Base-by-base conservation (phyloP, 2,329 filamentous ascomycete genomes). In the Passalora sequoiae region DNA sequence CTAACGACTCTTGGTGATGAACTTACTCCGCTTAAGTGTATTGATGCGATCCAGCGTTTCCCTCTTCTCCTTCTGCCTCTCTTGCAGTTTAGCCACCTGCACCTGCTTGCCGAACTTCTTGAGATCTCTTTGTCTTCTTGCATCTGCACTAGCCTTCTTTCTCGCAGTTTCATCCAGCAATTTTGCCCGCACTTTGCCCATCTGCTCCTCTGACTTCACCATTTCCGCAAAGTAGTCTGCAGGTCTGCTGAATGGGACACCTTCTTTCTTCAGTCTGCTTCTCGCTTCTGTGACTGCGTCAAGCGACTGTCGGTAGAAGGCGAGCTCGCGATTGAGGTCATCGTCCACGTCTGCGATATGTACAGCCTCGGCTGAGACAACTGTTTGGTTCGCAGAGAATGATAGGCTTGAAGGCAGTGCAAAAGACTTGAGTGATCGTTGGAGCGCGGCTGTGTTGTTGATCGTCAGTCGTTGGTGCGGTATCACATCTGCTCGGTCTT, bases 41-140 rank as follows among this genome's bases (percentile, higher is more conserved):
- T 89, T 89, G 62, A 98, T 96, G 77, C 96, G 96, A 58, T 97
- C 92, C 52, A 98, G 72, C 3, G 89, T 94, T 51, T 94, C 86
- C 58, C 81, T 82, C 82, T 96, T 96, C 62, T 83, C 83, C 76
- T 94, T 94, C 38, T 86, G 81, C 37, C 92, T 77, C 77, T 98
- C 91, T 70, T 97, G 91, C 66, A 94, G 71, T 74, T 95, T 96
- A 47, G 89, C 89, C 47, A 95, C 80, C 73, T 98, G 92, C 40
- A 97, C 92, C 67, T 94, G 87, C 74, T 98, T 98, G 65, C 92
- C 92, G 65, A 97, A 98, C 72, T 97, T 98, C 81, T 96, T 97
- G 60, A 97, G 75, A 66, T 98, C 92, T 52, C 92, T 78, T 72
- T 91, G 83, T 70, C 89, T 89, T 64, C 89, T 80, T 5, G 92